phyloP scores from a whole-genome alignment of 1,284 basidiomycete species.

The Fomitopsis betulina region DNA sequence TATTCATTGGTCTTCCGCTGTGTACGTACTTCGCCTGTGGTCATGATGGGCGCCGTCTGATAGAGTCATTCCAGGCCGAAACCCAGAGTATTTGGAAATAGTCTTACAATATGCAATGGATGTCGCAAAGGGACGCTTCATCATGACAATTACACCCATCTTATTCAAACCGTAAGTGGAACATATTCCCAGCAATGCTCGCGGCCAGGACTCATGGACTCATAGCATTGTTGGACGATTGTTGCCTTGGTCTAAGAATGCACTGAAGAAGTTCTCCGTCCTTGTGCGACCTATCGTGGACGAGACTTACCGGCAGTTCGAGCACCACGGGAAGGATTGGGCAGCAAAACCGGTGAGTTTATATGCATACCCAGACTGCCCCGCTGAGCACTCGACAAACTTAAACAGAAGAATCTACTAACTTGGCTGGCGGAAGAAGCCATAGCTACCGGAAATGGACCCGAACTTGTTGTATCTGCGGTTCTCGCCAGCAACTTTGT shows the following conservation, averaged over 20 bases:
- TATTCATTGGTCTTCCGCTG: constrained; percentile 39
- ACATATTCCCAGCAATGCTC: not conserved
- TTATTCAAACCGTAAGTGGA: constrained; percentile 16
- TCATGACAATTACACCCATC: constrained; percentile 9
- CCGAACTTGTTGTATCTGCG: constrained; percentile 11
- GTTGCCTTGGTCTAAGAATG: constrained; percentile 4
- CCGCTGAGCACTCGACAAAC: not conserved
- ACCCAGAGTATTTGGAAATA: constrained; percentile 16
- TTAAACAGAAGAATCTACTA: constrained; percentile 4
- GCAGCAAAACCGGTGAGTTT: not conserved
- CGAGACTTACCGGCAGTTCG: not conserved
- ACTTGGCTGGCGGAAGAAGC: constrained; percentile 18
- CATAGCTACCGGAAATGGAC: not conserved
- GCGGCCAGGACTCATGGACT: not conserved
- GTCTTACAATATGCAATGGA: constrained; percentile 16
- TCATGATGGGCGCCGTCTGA: not conserved
- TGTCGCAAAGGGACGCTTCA: constrained; percentile 14
- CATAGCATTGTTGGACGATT: constrained; percentile 1
- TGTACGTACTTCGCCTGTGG: constrained; percentile 21
- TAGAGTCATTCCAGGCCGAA: constrained; percentile 13
- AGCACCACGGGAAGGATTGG: constrained; percentile 1
- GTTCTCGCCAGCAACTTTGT: constrained; percentile 26
- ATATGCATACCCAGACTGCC: not conserved
- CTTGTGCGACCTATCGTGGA: constrained; percentile 3
- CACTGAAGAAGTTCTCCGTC: not conserved